A percentile compares a stretch with the other conserved stretches of the same genome.
Evolutionary conservation across 495 filamentous ascomycete species (phyloP).

Genomic region (Xylaria acuta): DNA sequence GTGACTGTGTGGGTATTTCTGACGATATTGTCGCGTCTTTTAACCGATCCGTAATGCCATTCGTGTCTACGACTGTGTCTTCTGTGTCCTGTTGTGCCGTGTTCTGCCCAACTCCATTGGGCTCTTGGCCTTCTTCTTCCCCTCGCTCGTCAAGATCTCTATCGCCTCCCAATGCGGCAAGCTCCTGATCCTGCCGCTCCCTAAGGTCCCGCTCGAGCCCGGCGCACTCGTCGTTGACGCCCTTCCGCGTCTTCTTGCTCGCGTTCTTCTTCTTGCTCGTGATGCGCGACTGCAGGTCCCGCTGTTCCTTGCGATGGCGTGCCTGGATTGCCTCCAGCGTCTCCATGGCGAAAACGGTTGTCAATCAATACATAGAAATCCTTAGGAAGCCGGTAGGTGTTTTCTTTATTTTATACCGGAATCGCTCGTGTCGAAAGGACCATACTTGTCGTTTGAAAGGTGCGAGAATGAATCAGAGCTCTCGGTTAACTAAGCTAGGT

Average conservation of each 20-base stretch:
- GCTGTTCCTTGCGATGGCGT: constrained; percentile 86
- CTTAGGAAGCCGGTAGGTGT: too few relatives aligned
- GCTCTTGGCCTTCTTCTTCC: constrained; percentile 29
- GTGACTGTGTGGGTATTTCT: constrained; percentile 21
- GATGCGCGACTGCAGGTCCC: constrained; percentile 80
- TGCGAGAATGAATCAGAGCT: constrained; percentile 8
- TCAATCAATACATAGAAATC: not conserved
- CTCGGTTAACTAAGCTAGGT: too few relatives aligned
- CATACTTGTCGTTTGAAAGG: not conserved
- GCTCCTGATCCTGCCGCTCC: constrained; percentile 70
- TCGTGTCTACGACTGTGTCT: constrained; percentile 24
- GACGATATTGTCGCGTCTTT: constrained; percentile 30
- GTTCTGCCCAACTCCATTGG: constrained; percentile 22
- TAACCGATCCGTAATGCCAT: constrained; percentile 29
- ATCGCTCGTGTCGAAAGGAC: not conserved
- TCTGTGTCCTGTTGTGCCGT: constrained; percentile 22
- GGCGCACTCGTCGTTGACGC: constrained; percentile 83
- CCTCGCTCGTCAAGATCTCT: constrained; percentile 27
- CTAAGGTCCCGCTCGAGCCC: constrained; percentile 72
- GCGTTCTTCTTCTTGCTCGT: constrained; percentile 96
- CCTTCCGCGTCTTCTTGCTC: constrained; percentile 93
- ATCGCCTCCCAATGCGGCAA: constrained; percentile 61
- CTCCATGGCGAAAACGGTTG: constrained; percentile 37
- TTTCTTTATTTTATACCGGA: not conserved
- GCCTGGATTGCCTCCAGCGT: constrained; percentile 75